Conservation (phyloP, 441 rosid genomes). For the Pelargonium cotyledonis region DNA sequence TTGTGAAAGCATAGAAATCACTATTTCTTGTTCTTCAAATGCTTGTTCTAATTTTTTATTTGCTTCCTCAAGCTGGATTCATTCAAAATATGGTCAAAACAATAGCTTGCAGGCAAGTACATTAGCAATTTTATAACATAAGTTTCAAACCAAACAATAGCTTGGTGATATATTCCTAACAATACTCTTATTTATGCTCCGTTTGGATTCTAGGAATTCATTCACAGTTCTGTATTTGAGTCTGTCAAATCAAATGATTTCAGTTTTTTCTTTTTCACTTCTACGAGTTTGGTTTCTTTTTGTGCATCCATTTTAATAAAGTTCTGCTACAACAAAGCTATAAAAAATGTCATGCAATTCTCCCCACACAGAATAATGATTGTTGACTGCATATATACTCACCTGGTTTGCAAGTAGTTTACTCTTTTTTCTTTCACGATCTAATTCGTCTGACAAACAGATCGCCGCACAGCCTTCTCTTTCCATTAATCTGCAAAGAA, state of each 20-base stretch:
- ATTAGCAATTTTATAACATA: no score
- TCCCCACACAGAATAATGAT: neutral
- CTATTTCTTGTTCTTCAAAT: conserved; percentile 27
- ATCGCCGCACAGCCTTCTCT: neutral
- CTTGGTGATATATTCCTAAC: neutral
- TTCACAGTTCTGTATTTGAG: no score
- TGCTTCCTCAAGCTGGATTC: conserved; percentile 28
- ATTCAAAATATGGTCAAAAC: neutral
- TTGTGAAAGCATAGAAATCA: conserved; percentile 57
- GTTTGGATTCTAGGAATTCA: neutral
- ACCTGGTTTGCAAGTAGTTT: neutral
- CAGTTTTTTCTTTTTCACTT: no score
- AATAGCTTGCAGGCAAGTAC: neutral
- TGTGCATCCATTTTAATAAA: no score
- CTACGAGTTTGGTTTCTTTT: no score
- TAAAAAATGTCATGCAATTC: neutral
- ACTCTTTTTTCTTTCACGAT: neutral
- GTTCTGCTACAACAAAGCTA: neutral
- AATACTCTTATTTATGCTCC: neutral
- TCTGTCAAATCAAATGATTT: no score
- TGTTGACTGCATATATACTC: neutral
- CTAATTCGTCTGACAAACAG: neutral
- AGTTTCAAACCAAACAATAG: neutral
- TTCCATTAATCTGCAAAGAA: neutral
- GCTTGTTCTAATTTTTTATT: conserved; percentile 19